Base-by-base conservation (phyloP, 169 alveolate species). In the Babesia bigemina region DNA sequence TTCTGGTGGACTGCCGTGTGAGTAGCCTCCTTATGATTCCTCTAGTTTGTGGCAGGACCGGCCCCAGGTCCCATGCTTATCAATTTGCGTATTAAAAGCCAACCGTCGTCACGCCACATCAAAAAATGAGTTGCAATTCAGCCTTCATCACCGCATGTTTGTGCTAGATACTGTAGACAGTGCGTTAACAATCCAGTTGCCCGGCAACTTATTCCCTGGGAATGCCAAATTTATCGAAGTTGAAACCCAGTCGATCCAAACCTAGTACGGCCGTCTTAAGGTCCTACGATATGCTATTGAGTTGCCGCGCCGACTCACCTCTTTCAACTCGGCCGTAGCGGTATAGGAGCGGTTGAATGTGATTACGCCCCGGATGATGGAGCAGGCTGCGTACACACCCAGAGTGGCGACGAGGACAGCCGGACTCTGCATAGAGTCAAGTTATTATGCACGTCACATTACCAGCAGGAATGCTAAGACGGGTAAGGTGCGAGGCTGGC, bases 271-370 rank as follows among this genome's bases (percentile, higher is more conserved):
- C 65, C 50, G 22, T 19, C 42, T 73, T 71, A 39, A 81, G 70
- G 33, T 72, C 85, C 88, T 81, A 45, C 48, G 33, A 24, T 7
- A 26, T 53, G 10, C 7, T 59, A 29, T 48, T 36, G 53, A 19
- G 24, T n/a, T 16, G 11, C 21, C 33, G 28, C 28, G 10, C 8
- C 13, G 11, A 33, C 56, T 21, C 22, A 81, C 88, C 79, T 81
- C 45, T 44, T 62, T 61, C 50, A 81, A 66, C 12, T 73, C 79
- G 21, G 36, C 56, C 45, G 44, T 36, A n/a, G 88, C 78, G 13
- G 29, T 39, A 6, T 58, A 42, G 33, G 88, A 81, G 61, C 76
- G 66, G 63, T 81, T 66, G 71, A 81, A 72, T 19, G 36, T 53
- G 7, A 45, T 12, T 3, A 81, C 78, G 14, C 79, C 88, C 49